Evolutionary conservation across 495 filamentous ascomycete species (phyloP).

Genomic region (Tirmania nivea): DNA sequence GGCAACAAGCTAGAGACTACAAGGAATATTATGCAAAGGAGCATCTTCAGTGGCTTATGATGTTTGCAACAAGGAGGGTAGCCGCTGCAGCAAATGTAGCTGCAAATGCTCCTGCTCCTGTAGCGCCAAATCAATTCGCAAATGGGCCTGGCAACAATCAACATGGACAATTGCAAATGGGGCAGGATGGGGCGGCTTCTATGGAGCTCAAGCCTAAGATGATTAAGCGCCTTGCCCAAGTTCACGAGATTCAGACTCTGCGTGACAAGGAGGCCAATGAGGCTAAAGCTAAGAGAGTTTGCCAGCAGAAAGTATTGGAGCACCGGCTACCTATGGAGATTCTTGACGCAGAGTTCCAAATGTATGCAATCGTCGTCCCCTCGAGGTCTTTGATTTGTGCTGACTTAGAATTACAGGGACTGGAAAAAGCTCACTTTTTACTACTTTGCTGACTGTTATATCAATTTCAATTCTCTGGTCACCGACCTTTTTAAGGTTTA

Average conservation of each 20-base stretch:
- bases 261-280: slow-evolving; percentile 93
- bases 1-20: slow-evolving; percentile 61
- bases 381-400: not conserved
- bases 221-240: slow-evolving; percentile 81
- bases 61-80: slow-evolving; percentile 66
- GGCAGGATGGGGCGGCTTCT: slow-evolving; percentile 48
- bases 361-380: slow-evolving; percentile 36
- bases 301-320: slow-evolving; percentile 85
- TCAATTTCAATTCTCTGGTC: slow-evolving; percentile 95
- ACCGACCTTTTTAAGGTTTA: slow-evolving; percentile 97
- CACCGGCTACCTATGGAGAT: slow-evolving; percentile 96
- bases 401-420: slow-evolving; percentile 38
- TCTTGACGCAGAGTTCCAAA: slow-evolving; percentile 95
- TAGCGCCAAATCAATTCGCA: slow-evolving; percentile 28
- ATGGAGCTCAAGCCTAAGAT: slow-evolving; percentile 79
- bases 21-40: slow-evolving; percentile 80
- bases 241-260: slow-evolving; percentile 66
- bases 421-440: slow-evolving; percentile 98
- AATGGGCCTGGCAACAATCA: slow-evolving; percentile 39
- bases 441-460: slow-evolving; percentile 93
- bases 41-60: slow-evolving; percentile 91
- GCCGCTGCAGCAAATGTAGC: slow-evolving; percentile 35
- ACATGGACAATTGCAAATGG: slow-evolving; percentile 20
- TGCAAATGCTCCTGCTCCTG: slow-evolving; percentile 28
- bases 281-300: slow-evolving; percentile 89